A percentile compares a stretch with the other conserved stretches of the same genome.
Conservation (phyloP, 2,329 filamentous ascomycete species). For the Hymenoscyphus fructigenus region DNA sequence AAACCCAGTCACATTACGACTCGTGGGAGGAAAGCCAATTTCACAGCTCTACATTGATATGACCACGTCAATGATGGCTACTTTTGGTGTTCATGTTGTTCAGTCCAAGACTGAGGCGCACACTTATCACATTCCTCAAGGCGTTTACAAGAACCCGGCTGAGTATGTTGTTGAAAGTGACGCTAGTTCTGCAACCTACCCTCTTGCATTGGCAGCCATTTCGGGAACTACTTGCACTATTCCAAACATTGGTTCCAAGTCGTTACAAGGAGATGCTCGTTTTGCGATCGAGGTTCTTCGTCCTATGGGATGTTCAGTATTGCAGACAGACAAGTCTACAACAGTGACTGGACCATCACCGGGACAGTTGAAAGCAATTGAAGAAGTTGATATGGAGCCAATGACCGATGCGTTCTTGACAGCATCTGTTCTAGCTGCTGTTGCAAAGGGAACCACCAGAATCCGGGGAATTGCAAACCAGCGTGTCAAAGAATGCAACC, state of each 20-base stretch:
- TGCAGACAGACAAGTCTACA: conserved; percentile 81
- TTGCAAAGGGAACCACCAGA: conserved; percentile 77
- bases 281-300: conserved; percentile 87
- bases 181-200: conserved; percentile 96
- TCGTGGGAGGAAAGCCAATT: conserved; percentile 96
- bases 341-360: conserved; percentile 85
- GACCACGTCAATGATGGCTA: conserved; percentile 96
- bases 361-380: conserved; percentile 71
- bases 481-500: conserved; percentile 96
- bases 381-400: conserved; percentile 93
- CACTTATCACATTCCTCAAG: conserved; percentile 91
- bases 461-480: conserved; percentile 97
- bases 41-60: conserved; percentile 98
- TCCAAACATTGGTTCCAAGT: conserved; percentile 90
- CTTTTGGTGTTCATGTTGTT: conserved; percentile 81
- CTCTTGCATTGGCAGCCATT: conserved; percentile 89
- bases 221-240: conserved; percentile 94
- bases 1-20: conserved; percentile 81
- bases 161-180: conserved; percentile 95
- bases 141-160: conserved; percentile 75
- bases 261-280: conserved; percentile 89
- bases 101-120: conserved; percentile 77
- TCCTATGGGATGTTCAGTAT: conserved; percentile 91
- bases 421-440: conserved; percentile 87
- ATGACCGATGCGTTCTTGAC: conserved; percentile 99